Evolutionary conservation across 2,329 filamentous ascomycete genomes (phyloP).

Genomic region (Fusarium mundagurra): DNA sequence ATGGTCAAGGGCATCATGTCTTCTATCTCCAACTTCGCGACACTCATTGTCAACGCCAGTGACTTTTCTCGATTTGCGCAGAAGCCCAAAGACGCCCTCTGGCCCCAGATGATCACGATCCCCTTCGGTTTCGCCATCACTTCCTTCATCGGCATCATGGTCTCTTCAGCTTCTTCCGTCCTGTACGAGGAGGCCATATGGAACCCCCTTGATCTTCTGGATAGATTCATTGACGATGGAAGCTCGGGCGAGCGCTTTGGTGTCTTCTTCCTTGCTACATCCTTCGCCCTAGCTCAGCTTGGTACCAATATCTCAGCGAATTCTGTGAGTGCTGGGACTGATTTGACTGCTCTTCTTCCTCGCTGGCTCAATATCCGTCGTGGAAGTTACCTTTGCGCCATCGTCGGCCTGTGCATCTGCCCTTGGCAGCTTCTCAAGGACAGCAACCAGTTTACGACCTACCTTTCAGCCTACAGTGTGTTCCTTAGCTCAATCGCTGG

Average conservation of each 20-base stretch:
- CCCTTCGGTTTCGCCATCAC: constrained; percentile 79
- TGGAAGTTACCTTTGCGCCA: constrained; percentile 85
- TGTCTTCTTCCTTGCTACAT: constrained; percentile 76
- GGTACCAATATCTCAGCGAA: constrained; percentile 91
- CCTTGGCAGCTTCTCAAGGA: constrained; percentile 81
- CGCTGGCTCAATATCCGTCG: constrained; percentile 86
- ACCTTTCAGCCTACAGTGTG: constrained; percentile 90
- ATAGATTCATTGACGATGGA: constrained; percentile 74
- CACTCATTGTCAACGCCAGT: constrained; percentile 83
- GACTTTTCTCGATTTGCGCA: constrained; percentile 87
- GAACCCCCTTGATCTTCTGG: constrained; percentile 76
- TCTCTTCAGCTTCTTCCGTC: constrained; percentile 76
- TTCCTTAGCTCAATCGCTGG: constrained; percentile 94
- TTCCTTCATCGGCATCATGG: constrained; percentile 84
- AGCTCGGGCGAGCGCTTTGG: constrained; percentile 76
- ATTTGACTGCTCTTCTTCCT: constrained; percentile 82
- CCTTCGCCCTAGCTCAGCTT: constrained; percentile 82
- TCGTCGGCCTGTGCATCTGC: constrained; percentile 84
- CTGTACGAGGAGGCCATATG: constrained; percentile 76
- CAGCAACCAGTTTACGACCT: constrained; percentile 88
- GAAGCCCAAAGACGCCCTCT: constrained; percentile 79
- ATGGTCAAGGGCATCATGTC: constrained; percentile 89
- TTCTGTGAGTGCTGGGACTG: constrained; percentile 74
- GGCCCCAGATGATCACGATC: constrained; percentile 82
- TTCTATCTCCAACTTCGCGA: constrained; percentile 90